Conservation (phyloP, 73 alveolate species). For the Tetrahymena thermophila region DNA sequence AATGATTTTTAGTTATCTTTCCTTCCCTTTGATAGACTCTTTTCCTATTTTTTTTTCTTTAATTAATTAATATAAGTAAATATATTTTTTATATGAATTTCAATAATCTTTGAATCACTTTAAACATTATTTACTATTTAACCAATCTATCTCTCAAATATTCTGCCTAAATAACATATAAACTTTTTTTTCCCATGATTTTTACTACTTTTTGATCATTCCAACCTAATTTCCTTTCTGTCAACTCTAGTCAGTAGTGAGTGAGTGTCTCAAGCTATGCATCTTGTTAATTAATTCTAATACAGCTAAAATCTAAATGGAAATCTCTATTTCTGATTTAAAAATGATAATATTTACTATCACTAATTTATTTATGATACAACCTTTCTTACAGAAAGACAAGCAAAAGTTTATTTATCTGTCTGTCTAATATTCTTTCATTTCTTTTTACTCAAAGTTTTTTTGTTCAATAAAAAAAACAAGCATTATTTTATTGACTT, state of each 20-base stretch:
- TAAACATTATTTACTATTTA: background rate
- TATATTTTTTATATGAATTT: background rate
- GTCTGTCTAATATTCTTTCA: too few relatives aligned
- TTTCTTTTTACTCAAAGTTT: too few relatives aligned
- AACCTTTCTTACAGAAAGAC: too few relatives aligned
- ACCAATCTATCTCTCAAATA: background rate
- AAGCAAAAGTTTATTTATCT: too few relatives aligned
- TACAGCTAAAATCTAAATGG: background rate
- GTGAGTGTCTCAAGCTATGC: background rate
- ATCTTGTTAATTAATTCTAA: background rate
- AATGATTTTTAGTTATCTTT: background rate
- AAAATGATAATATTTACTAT: background rate
- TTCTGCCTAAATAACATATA: background rate
- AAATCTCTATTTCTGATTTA: background rate
- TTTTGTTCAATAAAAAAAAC: too few relatives aligned
- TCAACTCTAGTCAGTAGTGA: background rate
- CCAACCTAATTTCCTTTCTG: background rate
- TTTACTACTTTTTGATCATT: background rate
- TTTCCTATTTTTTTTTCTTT: background rate
- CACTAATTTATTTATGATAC: too few relatives aligned
- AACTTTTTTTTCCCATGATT: background rate
- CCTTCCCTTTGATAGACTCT: background rate
- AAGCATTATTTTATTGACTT: background rate
- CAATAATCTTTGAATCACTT: background rate
- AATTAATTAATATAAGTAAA: background rate